Conservation (phyloP, 1,139 yeast species). For the Yamadazyma kanchanaburiensis region DNA sequence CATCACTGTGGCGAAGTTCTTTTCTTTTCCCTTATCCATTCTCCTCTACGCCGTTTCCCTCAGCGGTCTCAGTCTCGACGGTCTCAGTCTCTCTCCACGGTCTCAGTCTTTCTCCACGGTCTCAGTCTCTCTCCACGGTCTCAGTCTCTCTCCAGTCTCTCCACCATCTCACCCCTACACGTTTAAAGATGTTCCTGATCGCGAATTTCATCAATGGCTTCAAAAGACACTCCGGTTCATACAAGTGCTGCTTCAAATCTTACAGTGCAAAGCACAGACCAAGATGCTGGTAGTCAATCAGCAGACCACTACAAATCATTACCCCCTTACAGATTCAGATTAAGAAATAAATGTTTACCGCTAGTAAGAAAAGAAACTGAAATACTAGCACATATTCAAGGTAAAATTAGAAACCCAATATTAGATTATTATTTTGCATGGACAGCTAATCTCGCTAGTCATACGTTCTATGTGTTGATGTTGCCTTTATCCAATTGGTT, state of each 20-base stretch:
- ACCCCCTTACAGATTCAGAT: slow-evolving; percentile 53
- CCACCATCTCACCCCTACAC: no score
- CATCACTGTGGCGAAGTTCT: no score
- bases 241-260: slow-evolving; percentile 1
- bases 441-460: slow-evolving; percentile 89
- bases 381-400: slow-evolving; percentile 57
- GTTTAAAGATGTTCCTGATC: no score
- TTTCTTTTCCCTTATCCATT: no score
- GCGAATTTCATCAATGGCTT: no score
- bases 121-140: no score
- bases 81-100: no score
- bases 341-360: slow-evolving; percentile 58
- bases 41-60: no score
- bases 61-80: no score
- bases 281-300: slow-evolving; percentile 73
- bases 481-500: slow-evolving; percentile 86
- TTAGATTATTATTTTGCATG: slow-evolving; percentile 80
- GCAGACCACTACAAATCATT: slow-evolving; percentile 62
- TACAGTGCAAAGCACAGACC: not conserved
- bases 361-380: slow-evolving; percentile 67
- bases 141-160: no score
- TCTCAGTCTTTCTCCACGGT: no score
- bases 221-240: not conserved
- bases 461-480: slow-evolving; percentile 87
- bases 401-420: slow-evolving; percentile 41